Evolutionary conservation across 116 monocot species (phyloP).

Genomic region (Phalaenopsis hybrid): DNA sequence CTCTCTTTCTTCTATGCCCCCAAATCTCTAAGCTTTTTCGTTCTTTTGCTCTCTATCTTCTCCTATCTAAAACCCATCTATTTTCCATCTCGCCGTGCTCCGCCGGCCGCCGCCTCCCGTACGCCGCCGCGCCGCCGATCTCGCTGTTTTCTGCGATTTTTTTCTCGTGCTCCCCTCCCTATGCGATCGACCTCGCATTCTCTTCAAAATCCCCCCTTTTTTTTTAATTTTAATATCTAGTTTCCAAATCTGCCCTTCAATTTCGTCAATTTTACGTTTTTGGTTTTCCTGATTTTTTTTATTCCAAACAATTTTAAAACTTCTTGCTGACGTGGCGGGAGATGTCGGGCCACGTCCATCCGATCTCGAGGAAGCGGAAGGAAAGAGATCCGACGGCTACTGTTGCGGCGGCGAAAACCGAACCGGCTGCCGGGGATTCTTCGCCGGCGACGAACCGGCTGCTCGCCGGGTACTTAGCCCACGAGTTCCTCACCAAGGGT

Average conservation of each 20-base stretch:
- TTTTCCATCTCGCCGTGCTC: background rate
- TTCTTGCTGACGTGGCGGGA: conserved; percentile 15
- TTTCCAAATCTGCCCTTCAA: conserved; percentile 9
- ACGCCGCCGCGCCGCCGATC: background rate
- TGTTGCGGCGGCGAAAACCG: background rate
- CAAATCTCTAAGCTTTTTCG: background rate
- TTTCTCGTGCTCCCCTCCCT: background rate
- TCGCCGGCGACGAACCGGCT: conserved; percentile 24
- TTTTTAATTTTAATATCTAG: background rate
- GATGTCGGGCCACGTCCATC: conserved; percentile 19
- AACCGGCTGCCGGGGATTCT: background rate
- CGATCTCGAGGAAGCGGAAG: conserved; percentile 44
- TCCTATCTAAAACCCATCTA: background rate
- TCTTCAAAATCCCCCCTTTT: background rate
- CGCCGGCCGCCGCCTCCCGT: background rate
- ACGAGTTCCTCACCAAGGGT: conserved; percentile 57
- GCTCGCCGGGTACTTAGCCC: conserved; percentile 60
- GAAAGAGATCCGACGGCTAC: conserved; percentile 7
- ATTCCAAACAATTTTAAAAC: background rate
- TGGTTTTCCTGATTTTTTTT: background rate
- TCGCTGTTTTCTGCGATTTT: background rate
- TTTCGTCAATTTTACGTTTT: background rate
- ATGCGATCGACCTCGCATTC: background rate
- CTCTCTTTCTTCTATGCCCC: background rate
- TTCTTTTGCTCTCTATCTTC: background rate